Conservation (phyloP, 371 early-diverging fungal genomes). For the Syncephalastrum contaminatum region DNA sequence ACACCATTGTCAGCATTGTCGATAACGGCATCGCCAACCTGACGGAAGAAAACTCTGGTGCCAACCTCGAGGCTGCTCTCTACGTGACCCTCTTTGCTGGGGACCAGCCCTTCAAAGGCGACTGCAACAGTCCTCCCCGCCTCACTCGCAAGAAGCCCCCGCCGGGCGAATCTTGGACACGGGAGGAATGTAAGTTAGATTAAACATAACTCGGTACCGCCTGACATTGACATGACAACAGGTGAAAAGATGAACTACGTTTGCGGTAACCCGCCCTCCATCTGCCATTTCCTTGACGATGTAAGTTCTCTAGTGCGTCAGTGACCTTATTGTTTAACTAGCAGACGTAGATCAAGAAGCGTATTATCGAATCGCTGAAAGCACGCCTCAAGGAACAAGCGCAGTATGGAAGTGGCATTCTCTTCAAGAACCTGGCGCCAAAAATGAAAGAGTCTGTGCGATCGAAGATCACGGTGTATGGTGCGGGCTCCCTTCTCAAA, state of each 20-base stretch:
- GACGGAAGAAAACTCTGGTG: conserved; percentile 17
- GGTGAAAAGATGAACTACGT: conserved; percentile 60
- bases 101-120: conserved; percentile 62
- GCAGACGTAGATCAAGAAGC: conserved; percentile 33
- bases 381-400: conserved; percentile 34
- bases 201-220: not conserved
- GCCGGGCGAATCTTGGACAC: conserved; percentile 52
- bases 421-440: conserved; percentile 28
- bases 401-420: conserved; percentile 28
- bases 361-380: conserved; percentile 25
- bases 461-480: conserved; percentile 24
- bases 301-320: conserved; percentile 11
- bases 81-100: conserved; percentile 56
- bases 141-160: conserved; percentile 55
- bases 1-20: conserved; percentile 13
- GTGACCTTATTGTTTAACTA: not conserved
- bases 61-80: conserved; percentile 37
- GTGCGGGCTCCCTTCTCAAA: conserved; percentile 30
- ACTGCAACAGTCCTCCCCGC: conserved; percentile 59
- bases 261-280: conserved; percentile 69
- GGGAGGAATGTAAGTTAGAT: conserved; percentile 52
- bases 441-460: conserved; percentile 29
- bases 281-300: conserved; percentile 54
- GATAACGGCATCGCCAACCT: conserved; percentile 13
- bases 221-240: conserved; percentile 8